Evolutionary conservation across 805 yeast species (phyloP).

Genomic region (Clavispora vitiphila): DNA sequence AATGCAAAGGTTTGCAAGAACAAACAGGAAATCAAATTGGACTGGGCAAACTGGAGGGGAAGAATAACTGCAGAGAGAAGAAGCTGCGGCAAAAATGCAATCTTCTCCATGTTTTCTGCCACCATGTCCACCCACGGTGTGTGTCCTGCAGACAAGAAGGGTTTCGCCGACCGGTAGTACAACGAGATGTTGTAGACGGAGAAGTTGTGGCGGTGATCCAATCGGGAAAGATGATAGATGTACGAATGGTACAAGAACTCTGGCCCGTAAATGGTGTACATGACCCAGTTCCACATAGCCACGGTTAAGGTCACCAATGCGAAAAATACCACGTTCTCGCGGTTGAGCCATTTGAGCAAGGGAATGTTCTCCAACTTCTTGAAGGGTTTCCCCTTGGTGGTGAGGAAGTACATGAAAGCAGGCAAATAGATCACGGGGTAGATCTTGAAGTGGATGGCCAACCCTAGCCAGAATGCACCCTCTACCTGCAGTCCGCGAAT

Average conservation of each 20-base stretch:
- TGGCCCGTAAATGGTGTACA: constrained; percentile 68
- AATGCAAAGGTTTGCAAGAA: constrained; percentile 42
- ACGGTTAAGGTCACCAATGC: constrained; percentile 33
- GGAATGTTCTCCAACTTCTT: constrained; percentile 17
- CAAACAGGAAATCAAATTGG: constrained; percentile 28
- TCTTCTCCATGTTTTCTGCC: constrained; percentile 36
- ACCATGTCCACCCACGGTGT: neutral
- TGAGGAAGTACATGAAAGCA: constrained; percentile 48
- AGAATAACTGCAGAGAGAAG: constrained; percentile 51
- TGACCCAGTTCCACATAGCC: constrained; percentile 41
- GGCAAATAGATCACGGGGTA: constrained; percentile 90
- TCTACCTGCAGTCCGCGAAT: constrained; percentile 22
- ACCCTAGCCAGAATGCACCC: constrained; percentile 54
- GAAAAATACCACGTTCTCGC: constrained; percentile 21
- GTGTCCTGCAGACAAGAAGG: neutral
- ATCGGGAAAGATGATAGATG: constrained; percentile 72
- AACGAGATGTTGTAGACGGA: constrained; percentile 77
- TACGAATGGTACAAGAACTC: constrained; percentile 77
- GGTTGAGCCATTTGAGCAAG: constrained; percentile 36
- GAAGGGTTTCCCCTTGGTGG: constrained; percentile 18
- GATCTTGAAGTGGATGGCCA: constrained; percentile 83
- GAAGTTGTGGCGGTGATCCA: constrained; percentile 95
- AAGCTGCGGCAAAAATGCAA: constrained; percentile 85
- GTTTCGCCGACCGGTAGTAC: constrained; percentile 50
- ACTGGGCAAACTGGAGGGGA: constrained; percentile 43